Percentiles rank a stretch among this genome's conserved stretches.
phyloP scores from a whole-genome alignment of 352 stramenopile genomes.

The Phytophthora ramorum region DNA sequence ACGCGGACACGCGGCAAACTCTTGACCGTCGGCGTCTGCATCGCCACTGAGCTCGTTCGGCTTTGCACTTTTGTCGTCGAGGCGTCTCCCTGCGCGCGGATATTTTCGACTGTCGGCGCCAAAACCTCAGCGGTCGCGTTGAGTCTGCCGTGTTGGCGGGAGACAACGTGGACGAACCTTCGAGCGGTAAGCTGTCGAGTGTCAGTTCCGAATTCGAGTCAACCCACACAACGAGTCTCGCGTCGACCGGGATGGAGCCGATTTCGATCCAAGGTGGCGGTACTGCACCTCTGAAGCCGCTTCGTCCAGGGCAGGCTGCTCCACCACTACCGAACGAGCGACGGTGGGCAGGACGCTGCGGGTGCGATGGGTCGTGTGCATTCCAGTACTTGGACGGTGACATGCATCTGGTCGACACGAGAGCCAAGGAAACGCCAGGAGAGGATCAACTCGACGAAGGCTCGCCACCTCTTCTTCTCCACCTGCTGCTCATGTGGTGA shows the following conservation, averaged over 20 bases:
- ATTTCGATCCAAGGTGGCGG: neutral
- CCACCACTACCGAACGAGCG: slow-evolving; percentile 1
- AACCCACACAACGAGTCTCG: neutral
- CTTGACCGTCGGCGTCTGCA: slow-evolving; percentile 32
- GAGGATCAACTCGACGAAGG: slow-evolving; percentile 4
- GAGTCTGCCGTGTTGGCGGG: slow-evolving; percentile 17
- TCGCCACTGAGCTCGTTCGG: neutral
- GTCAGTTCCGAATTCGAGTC: slow-evolving; percentile 24
- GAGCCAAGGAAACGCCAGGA: neutral
- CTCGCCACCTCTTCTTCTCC: slow-evolving; percentile 17
- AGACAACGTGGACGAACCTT: neutral
- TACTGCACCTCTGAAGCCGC: neutral
- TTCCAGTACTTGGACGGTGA: slow-evolving; percentile 35
- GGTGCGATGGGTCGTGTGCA: slow-evolving; percentile 30
- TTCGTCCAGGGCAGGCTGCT: neutral
- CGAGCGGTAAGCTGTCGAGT: neutral
- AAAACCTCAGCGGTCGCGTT: slow-evolving; percentile 13
- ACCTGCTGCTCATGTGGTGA: slow-evolving; percentile 31
- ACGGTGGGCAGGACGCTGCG: slow-evolving; percentile 30
- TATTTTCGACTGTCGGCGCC: slow-evolving; percentile 12
- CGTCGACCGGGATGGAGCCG: slow-evolving; percentile 10
- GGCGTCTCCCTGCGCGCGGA: slow-evolving; percentile 4
- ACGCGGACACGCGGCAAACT: slow-evolving; percentile 22
- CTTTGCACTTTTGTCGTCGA: slow-evolving; percentile 2
- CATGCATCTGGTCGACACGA: slow-evolving; percentile 32